These are phyloP conservation scores for Arthrinium puccinioides DNA, from an alignment of 2,329 filamentous ascomycete genomes.

Conservation along the genomic window DNA sequence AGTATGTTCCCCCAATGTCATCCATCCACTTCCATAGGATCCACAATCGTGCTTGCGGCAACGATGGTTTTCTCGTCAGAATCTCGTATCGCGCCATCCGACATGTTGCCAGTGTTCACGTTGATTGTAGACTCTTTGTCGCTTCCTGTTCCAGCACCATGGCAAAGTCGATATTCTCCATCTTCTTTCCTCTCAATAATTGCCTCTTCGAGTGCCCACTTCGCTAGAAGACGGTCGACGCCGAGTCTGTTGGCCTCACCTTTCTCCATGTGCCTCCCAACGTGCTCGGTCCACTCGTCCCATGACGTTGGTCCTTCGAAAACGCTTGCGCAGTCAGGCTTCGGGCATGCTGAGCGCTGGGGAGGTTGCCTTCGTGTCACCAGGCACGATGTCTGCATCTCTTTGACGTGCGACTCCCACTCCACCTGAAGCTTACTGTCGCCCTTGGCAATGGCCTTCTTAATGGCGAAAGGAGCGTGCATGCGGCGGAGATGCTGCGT, in stretches of 20 bases:
- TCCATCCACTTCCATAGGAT: constrained; percentile 27
- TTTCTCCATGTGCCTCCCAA: constrained; percentile 82
- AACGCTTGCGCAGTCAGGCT: constrained; percentile 59
- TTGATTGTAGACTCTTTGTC: constrained; percentile 17
- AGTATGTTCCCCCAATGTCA: constrained; percentile 5
- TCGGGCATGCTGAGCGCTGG: constrained; percentile 61
- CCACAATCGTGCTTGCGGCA: constrained; percentile 25
- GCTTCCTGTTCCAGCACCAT: constrained; percentile 26
- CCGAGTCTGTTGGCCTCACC: constrained; percentile 51
- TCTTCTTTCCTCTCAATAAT: constrained; percentile 53
- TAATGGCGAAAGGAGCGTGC: constrained; percentile 68
- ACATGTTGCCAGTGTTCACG: constrained; percentile 18
- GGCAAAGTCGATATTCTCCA: constrained; percentile 49
- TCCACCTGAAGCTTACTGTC: constrained; percentile 53
- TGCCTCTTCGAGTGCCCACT: constrained; percentile 56
- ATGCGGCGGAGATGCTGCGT: constrained; percentile 91
- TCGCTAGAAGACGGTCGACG: constrained; percentile 49
- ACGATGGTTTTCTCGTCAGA: constrained; percentile 24
- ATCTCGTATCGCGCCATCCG: constrained; percentile 19
- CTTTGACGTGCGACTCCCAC: constrained; percentile 59
- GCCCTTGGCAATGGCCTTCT: constrained; percentile 47
- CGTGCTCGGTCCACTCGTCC: constrained; percentile 90
- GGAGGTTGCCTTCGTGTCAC: constrained; percentile 63
- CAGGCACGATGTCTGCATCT: constrained; percentile 69
- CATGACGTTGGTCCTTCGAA: constrained; percentile 72